Evolutionary conservation across 345 rosid species (phyloP).

Genomic region (Populus simonii): DNA sequence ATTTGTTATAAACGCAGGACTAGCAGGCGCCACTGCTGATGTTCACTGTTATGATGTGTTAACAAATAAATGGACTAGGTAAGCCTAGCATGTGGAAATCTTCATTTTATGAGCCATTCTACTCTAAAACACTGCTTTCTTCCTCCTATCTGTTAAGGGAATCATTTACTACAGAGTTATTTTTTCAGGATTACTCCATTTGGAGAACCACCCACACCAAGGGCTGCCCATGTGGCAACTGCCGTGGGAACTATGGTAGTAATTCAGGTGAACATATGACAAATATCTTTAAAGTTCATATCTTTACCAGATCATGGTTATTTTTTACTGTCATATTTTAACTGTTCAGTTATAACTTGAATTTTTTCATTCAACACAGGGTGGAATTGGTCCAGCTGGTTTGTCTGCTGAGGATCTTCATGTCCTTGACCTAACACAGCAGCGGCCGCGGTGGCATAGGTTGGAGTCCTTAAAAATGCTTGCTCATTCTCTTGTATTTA

Average conservation of each 20-base stretch:
- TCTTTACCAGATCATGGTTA: background rate
- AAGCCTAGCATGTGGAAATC: constrained; percentile 21
- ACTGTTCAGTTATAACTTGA: constrained; percentile 6
- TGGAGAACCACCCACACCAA: constrained; percentile 98
- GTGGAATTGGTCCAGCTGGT: constrained; percentile 99
- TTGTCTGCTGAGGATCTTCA: constrained; percentile 99
- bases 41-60: constrained; percentile 94
- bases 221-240: constrained; percentile 99
- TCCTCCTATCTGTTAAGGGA: background rate
- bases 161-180: constrained; percentile 5
- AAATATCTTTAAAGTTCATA: constrained; percentile 1
- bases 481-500: background rate
- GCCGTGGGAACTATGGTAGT: constrained; percentile 99
- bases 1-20: constrained; percentile 53
- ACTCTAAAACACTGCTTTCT: background rate
- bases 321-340: background rate
- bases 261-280: constrained; percentile 65
- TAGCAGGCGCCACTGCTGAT: constrained; percentile 99
- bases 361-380: constrained; percentile 44
- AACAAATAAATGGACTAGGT: constrained; percentile 96
- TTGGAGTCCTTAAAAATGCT: constrained; percentile 26
- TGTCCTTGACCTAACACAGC: constrained; percentile 96
- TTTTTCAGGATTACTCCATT: constrained; percentile 67
- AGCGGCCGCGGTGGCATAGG: constrained; percentile 98
- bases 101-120: constrained; percentile 1